Conservation (phyloP, 1,284 basidiomycete genomes). For the Pseudozyma pruni region DNA sequence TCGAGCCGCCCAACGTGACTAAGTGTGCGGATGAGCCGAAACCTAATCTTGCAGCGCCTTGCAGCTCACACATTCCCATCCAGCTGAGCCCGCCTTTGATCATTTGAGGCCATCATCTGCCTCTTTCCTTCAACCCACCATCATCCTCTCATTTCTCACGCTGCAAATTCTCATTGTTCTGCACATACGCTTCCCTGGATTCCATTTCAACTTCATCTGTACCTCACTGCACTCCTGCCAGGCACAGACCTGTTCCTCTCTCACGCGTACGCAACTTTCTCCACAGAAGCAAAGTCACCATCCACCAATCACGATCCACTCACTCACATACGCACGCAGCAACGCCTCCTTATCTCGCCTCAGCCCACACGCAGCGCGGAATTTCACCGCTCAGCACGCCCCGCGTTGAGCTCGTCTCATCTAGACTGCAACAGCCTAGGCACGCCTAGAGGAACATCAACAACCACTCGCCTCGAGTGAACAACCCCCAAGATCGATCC, state of each 20-base stretch:
- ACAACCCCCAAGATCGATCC: no score
- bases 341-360: no score
- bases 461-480: neutral
- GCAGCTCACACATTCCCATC: neutral
- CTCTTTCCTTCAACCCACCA: constrained; percentile 14
- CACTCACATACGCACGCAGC: no score
- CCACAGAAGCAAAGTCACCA: neutral
- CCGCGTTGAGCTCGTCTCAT: no score
- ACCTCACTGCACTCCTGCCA: neutral
- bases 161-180: neutral
- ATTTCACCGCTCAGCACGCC: no score
- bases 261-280: neutral
- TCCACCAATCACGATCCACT: no score
- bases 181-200: neutral
- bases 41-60: neutral
- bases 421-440: no score
- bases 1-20: neutral
- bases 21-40: no score
- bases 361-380: no score
- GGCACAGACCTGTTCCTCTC: no score
- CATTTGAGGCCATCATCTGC: neutral
- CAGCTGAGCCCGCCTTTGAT: constrained; percentile 1
- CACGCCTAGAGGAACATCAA: no score
- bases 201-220: neutral
- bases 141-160: constrained; percentile 3